A percentile compares a stretch with the other conserved stretches of the same genome.
Conservation (phyloP, 768 basidiomycete species). For the Galerina sulciceps region DNA sequence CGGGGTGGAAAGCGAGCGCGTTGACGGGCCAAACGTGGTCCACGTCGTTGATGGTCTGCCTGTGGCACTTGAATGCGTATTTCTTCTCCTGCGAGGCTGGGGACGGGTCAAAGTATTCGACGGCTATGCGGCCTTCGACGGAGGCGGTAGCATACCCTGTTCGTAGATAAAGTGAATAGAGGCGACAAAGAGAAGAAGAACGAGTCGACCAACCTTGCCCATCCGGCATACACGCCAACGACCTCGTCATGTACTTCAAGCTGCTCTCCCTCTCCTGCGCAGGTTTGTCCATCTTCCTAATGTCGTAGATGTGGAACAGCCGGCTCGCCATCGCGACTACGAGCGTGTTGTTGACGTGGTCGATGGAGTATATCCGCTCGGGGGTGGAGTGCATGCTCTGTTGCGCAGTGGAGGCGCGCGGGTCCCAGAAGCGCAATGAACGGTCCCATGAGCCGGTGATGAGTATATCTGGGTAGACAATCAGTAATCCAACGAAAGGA, state of each 20-base stretch:
- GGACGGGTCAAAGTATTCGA: conserved; percentile 93
- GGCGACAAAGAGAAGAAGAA: not conserved
- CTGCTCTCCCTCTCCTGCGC: conserved; percentile 88
- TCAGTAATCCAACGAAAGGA: not conserved
- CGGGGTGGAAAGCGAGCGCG: conserved; percentile 91
- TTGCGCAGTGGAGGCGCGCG: conserved; percentile 60
- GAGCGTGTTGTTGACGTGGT: conserved; percentile 75
- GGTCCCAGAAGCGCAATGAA: conserved; percentile 87
- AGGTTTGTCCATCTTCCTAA: conserved; percentile 76
- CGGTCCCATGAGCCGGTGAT: conserved; percentile 94
- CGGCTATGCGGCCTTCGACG: conserved; percentile 94
- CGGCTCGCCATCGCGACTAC: conserved; percentile 95
- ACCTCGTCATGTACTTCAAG: conserved; percentile 93
- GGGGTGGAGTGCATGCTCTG: conserved; percentile 71
- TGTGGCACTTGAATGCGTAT: conserved; percentile 98
- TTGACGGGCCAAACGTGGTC: conserved; percentile 99
- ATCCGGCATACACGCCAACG: conserved; percentile 89
- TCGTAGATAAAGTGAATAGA: not conserved
- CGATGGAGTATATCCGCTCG: conserved; percentile 85
- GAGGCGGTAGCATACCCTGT: conserved; percentile 91
- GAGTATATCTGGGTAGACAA: conserved; percentile 54
- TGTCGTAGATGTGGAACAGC: conserved; percentile 87
- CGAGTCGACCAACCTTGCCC: conserved; percentile 69
- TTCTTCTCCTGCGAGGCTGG: conserved; percentile 78
- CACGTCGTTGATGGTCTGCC: conserved; percentile 85